Percentiles rank a stretch among this genome's conserved stretches.
These are phyloP conservation scores for Aspergillus nomiae DNA, from an alignment of 2,329 filamentous ascomycete species.

Conservation along the genomic window DNA sequence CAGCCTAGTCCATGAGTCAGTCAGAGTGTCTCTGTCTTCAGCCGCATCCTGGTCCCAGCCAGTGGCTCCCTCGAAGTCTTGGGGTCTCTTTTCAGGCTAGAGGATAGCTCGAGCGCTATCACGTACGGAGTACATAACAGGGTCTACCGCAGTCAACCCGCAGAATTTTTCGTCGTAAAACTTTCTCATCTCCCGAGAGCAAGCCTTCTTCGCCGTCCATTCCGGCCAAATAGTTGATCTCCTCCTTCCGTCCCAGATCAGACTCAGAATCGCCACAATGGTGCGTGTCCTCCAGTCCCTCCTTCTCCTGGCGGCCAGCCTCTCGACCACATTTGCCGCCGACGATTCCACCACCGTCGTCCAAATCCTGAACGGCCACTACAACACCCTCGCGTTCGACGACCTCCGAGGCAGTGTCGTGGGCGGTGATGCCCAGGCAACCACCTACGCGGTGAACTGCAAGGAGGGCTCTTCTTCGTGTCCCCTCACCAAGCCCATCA, in stretches of 20 bases:
- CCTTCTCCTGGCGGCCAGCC: slow-evolving; percentile 1
- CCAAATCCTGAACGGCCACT: slow-evolving; percentile 14
- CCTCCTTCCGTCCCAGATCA: background rate
- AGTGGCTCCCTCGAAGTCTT: background rate
- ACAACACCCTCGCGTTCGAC: slow-evolving; percentile 5
- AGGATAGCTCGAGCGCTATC: background rate
- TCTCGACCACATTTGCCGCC: slow-evolving; percentile 1
- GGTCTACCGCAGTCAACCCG: background rate
- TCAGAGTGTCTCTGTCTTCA: background rate
- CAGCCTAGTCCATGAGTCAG: background rate
- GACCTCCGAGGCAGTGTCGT: slow-evolving; percentile 19
- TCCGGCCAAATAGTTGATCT: background rate
- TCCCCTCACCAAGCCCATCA: slow-evolving; percentile 14
- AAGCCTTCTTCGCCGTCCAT: background rate
- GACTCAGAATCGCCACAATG: background rate
- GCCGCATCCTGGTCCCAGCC: background rate
- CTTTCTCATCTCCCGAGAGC: background rate
- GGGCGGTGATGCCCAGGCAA: slow-evolving; percentile 17
- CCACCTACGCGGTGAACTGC: slow-evolving; percentile 21
- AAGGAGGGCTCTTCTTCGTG: slow-evolving; percentile 6
- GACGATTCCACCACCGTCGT: slow-evolving; percentile 13
- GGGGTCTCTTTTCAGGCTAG: background rate
- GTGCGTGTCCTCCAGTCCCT: background rate
- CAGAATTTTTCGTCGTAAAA: background rate
- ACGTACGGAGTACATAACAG: background rate